phyloP scores from a whole-genome alignment of 495 filamentous ascomycete species.

The Lichina pygmaea region DNA sequence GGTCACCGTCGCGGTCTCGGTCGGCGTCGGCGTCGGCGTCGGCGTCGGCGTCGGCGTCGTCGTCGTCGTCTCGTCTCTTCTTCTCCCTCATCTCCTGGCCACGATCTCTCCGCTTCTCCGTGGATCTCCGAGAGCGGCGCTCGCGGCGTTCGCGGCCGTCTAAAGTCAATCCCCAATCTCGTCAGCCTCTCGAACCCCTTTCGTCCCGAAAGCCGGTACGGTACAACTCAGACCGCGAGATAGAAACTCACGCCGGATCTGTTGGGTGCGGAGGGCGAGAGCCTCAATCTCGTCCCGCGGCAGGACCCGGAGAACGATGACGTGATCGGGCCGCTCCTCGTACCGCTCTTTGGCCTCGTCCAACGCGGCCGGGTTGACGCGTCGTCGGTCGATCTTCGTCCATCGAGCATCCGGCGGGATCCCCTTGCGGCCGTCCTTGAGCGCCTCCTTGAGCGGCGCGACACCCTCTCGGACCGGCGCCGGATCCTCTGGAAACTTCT shows the following conservation, averaged over 20 bases:
- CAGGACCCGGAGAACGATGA: slow-evolving; percentile 61
- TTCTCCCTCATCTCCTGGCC: too few species aligned
- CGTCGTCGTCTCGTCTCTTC: too few species aligned
- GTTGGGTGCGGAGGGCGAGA: slow-evolving; percentile 45
- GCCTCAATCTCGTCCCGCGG: slow-evolving; percentile 60
- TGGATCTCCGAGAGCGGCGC: too few species aligned
- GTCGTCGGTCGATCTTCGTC: slow-evolving; percentile 65
- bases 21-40: too few species aligned
- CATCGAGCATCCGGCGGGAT: slow-evolving; percentile 58
- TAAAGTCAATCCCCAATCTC: too few species aligned
- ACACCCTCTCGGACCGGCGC: slow-evolving; percentile 68
- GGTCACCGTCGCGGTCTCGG: too few species aligned
- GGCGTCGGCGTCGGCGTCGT: too few species aligned
- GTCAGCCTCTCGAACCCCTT: too few species aligned
- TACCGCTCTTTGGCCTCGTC: slow-evolving; percentile 53
- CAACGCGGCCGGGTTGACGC: slow-evolving; percentile 63
- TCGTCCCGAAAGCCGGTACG: too few species aligned
- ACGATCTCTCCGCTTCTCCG: too few species aligned
- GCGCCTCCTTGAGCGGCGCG: slow-evolving; percentile 56
- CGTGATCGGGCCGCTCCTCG: slow-evolving; percentile 55
- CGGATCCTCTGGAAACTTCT: slow-evolving; percentile 55
- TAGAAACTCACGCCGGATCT: slow-evolving; percentile 30
- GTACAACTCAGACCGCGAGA: not conserved
- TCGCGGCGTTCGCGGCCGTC: too few species aligned
- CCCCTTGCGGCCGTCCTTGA: slow-evolving; percentile 19